phyloP scores from a whole-genome alignment of 2,329 filamentous ascomycete genomes.

The Aurifilum marmelostoma region DNA sequence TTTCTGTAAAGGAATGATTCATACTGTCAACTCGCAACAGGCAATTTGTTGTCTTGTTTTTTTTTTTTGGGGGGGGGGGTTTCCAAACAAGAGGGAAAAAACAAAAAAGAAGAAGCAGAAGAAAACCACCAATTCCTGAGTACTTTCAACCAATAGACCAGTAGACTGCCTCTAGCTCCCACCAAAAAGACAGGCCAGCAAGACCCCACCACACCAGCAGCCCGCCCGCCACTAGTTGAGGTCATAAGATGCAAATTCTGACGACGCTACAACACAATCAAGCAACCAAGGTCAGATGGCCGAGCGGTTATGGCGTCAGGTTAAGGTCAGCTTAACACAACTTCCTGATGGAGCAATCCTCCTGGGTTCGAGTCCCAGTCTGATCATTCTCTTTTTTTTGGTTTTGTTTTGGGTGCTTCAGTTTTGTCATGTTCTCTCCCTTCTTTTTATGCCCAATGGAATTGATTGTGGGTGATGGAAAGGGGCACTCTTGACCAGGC shows the following conservation, averaged over 20 bases:
- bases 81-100: too few relatives aligned
- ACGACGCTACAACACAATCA: rapidly evolving
- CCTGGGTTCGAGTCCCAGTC: slow-evolving; percentile 30
- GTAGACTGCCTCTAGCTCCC: neutral
- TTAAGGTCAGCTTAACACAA: slow-evolving; percentile 28
- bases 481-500: too few relatives aligned
- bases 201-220: too few relatives aligned
- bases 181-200: too few relatives aligned
- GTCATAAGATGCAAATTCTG: neutral
- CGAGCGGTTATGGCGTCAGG: slow-evolving; percentile 23
- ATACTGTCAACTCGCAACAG: too few relatives aligned
- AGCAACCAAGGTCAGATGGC: neutral
- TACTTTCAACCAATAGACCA: too few relatives aligned
- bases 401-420: neutral
- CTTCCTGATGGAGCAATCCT: slow-evolving; percentile 30
- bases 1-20: too few relatives aligned
- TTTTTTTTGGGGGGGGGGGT: too few relatives aligned
- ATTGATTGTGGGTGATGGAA: too few relatives aligned
- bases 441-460: neutral
- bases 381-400: slow-evolving; percentile 18
- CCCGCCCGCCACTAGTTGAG: too few relatives aligned
- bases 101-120: neutral
- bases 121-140: too few relatives aligned
- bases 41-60: too few relatives aligned
- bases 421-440: neutral